These are phyloP conservation scores for Cyclocybe aegerita DNA, from an alignment of 768 basidiomycete species.

Conservation along the genomic window DNA sequence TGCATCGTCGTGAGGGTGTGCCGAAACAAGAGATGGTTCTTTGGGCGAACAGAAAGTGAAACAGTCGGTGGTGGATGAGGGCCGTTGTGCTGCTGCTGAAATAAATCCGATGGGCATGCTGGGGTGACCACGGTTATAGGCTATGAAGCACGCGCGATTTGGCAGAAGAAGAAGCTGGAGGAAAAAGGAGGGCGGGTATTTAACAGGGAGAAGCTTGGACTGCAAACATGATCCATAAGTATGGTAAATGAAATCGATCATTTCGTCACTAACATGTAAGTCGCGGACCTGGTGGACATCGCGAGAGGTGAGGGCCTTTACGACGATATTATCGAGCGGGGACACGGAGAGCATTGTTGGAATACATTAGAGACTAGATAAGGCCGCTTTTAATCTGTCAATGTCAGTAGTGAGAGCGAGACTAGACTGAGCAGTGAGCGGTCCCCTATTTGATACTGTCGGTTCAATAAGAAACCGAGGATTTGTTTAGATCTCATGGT, in stretches of 20 bases:
- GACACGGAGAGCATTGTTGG: neutral
- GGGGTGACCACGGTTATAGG: conserved; percentile 27
- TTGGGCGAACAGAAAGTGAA: conserved; percentile 11
- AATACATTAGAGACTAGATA: too few species aligned
- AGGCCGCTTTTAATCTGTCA: too few species aligned
- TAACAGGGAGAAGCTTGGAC: conserved; percentile 37
- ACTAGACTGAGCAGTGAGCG: neutral
- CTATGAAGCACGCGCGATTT: conserved; percentile 40
- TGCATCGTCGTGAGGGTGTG: conserved; percentile 14
- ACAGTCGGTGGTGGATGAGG: conserved; percentile 16
- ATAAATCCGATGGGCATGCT: conserved; percentile 39
- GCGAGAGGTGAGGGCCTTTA: conserved; percentile 32
- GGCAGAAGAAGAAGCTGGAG: conserved; percentile 45
- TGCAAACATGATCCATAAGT: conserved; percentile 15
- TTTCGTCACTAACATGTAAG: conserved; percentile 39
- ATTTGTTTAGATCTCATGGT: conserved; percentile 9
- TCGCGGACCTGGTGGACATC: conserved; percentile 35
- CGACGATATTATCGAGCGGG: conserved; percentile 21
- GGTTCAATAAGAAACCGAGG: conserved; percentile 7
- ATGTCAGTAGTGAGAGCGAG: too few species aligned
- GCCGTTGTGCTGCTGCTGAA: conserved; percentile 36
- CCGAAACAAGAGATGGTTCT: conserved; percentile 4
- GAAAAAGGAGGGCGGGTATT: conserved; percentile 43
- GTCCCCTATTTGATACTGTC: conserved; percentile 5
- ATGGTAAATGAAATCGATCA: neutral